phyloP scores from a whole-genome alignment of 805 yeast genomes.

The Candida tibetensis region DNA sequence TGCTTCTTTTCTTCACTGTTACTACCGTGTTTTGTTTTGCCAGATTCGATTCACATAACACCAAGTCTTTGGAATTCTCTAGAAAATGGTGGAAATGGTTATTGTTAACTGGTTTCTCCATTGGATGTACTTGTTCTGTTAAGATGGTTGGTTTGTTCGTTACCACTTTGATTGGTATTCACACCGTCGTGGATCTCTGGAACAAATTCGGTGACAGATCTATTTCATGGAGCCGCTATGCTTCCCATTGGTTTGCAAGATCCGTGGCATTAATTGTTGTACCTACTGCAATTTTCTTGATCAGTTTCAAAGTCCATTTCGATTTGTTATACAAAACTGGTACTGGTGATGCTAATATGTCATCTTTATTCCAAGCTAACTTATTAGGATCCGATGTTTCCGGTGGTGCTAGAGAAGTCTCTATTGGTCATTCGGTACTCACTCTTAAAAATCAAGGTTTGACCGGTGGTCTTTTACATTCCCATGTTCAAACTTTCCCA shows the following conservation, averaged over 20 bases:
- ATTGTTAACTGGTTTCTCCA: slow-evolving; percentile 72
- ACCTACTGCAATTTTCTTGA: slow-evolving; percentile 60
- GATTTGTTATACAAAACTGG: slow-evolving; percentile 72
- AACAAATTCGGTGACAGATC: slow-evolving; percentile 67
- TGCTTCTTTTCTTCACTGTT: slow-evolving; percentile 83
- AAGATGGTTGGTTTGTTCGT: slow-evolving; percentile 97
- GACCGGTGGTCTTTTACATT: slow-evolving; percentile 45
- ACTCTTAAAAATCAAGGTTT: slow-evolving; percentile 44
- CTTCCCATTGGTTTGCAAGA: slow-evolving; percentile 67
- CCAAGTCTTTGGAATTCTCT: slow-evolving; percentile 48
- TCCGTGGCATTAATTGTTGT: slow-evolving; percentile 58
- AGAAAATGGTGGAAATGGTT: slow-evolving; percentile 95
- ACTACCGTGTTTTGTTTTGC: slow-evolving; percentile 74
- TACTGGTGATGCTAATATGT: slow-evolving; percentile 78
- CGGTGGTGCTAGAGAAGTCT: slow-evolving; percentile 67
- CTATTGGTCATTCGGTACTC: slow-evolving; percentile 47
- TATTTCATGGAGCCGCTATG: slow-evolving; percentile 49
- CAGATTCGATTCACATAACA: slow-evolving; percentile 63
- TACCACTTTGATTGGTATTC: slow-evolving; percentile 83
- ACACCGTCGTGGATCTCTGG: slow-evolving; percentile 89
- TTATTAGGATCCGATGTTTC: slow-evolving; percentile 63
- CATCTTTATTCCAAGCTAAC: slow-evolving; percentile 78
- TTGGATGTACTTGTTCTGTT: slow-evolving; percentile 90
- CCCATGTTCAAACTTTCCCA: slow-evolving; percentile 46
- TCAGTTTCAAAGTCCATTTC: slow-evolving; percentile 73